These are phyloP conservation scores for Monosporascus sp. DNA, from an alignment of 2,329 filamentous ascomycete genomes.

Conservation along the genomic window DNA sequence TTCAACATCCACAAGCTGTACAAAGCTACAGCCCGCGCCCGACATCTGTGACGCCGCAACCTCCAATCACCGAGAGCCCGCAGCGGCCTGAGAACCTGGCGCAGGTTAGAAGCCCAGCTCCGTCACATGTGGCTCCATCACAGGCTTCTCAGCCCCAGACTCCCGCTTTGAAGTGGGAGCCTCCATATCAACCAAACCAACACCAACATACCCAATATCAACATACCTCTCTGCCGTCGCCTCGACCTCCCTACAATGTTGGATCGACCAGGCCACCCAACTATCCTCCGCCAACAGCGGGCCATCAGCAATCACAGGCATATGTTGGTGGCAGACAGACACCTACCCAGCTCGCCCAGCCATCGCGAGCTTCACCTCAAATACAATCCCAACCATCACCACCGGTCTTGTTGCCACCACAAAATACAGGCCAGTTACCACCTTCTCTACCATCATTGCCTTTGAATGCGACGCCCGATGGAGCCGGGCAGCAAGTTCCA, in stretches of 20 bases:
- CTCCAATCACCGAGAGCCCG: conserved; percentile 23
- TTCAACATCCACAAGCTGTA: conserved; percentile 35
- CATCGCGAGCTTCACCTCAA: conserved; percentile 32
- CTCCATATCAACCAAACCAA: conserved; percentile 31
- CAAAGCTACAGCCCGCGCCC: conserved; percentile 25
- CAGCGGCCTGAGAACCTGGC: conserved; percentile 29
- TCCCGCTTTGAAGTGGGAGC: conserved; percentile 36
- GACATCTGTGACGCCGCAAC: conserved; percentile 19
- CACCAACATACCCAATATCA: conserved; percentile 30
- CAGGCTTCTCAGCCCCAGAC: conserved; percentile 23
- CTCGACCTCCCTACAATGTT: conserved; percentile 22
- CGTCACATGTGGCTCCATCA: conserved; percentile 13
- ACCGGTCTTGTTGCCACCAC: conserved; percentile 26
- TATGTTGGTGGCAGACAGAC: conserved; percentile 17
- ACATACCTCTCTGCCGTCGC: conserved; percentile 25
- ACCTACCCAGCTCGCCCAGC: conserved; percentile 17
- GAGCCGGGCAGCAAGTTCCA: conserved; percentile 19
- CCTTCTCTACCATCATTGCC: conserved; percentile 24
- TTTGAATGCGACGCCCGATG: conserved; percentile 25
- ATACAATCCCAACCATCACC: conserved; percentile 20
- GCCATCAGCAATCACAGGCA: conserved; percentile 21
- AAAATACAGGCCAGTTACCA: conserved; percentile 24
- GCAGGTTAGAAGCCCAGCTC: conserved; percentile 27
- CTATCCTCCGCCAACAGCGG: conserved; percentile 16
- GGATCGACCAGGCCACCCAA: conserved; percentile 22